Conservation (phyloP, 768 basidiomycete species). For the Royoungia palumana region DNA sequence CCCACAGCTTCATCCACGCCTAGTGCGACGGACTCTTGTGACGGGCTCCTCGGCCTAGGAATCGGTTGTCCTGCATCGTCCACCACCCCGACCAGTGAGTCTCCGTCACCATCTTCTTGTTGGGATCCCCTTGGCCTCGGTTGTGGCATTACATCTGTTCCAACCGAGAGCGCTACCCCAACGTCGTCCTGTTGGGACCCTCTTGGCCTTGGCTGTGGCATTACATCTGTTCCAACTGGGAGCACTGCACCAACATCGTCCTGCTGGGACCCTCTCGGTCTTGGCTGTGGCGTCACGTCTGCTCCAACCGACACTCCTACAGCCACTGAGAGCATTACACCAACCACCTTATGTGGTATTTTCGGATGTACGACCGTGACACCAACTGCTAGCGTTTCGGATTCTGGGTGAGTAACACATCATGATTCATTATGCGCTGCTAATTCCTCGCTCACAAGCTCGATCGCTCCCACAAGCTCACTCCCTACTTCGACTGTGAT, state of each 20-base stretch:
- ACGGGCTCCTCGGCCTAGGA: slow-evolving; percentile 9
- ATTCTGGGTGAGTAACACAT: slow-evolving; percentile 8
- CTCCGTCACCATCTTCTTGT: neutral
- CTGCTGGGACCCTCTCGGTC: too few relatives aligned
- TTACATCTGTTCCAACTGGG: neutral
- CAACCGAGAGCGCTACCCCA: neutral
- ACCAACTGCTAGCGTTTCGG: slow-evolving; percentile 5
- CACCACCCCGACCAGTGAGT: neutral
- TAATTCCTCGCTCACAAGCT: slow-evolving; percentile 4
- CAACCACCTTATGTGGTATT: slow-evolving; percentile 18
- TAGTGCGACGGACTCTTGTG: slow-evolving; percentile 1
- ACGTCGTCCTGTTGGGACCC: slow-evolving; percentile 16
- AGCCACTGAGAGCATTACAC: neutral
- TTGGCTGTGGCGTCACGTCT: neutral
- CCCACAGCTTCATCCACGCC: neutral
- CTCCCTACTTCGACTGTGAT: slow-evolving; percentile 26
- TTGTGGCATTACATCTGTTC: neutral
- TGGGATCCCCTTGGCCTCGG: too few relatives aligned
- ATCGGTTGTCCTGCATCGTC: slow-evolving; percentile 10
- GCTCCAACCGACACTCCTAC: neutral
- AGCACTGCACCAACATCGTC: neutral
- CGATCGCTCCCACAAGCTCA: neutral
- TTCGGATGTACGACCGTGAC: slow-evolving; percentile 15
- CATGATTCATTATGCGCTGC: neutral
- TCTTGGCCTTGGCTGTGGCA: slow-evolving; percentile 14